phyloP scores from a whole-genome alignment of 2,329 filamentous ascomycete genomes.

The Fusarium sp. region DNA sequence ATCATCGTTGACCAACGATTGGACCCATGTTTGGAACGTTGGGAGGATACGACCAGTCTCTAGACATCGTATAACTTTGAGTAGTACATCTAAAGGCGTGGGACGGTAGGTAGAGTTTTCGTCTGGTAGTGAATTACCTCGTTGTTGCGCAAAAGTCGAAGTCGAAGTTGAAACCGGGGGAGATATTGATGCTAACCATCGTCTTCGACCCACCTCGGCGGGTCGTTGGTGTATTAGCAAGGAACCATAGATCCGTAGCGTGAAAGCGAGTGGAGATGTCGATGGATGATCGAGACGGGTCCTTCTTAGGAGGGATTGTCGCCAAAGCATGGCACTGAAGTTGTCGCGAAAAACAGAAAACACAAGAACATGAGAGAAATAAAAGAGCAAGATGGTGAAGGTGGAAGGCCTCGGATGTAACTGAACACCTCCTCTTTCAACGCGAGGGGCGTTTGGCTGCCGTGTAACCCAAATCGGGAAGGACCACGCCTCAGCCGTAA shows the following conservation, averaged over 20 bases:
- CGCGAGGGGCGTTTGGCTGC: constrained; percentile 31
- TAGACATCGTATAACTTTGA: constrained; percentile 47
- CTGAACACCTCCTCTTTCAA: constrained; percentile 27
- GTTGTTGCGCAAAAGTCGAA: constrained; percentile 6
- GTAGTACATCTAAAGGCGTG: constrained; percentile 39
- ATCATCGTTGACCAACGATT: constrained; percentile 30
- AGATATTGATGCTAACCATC: constrained; percentile 40
- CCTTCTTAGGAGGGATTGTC: constrained; percentile 40
- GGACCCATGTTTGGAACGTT: constrained; percentile 44
- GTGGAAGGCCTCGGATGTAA: constrained; percentile 15
- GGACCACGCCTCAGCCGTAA: constrained; percentile 8
- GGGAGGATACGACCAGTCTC: constrained; percentile 37
- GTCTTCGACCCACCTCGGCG: constrained; percentile 39
- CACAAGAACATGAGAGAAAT: background rate
- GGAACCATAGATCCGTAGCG: constrained; percentile 39
- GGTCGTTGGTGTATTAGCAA: constrained; percentile 33
- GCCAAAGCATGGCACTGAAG: constrained; percentile 43
- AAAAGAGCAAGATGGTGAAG: constrained; percentile 8
- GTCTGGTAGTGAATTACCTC: background rate
- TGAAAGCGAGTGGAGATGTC: constrained; percentile 32
- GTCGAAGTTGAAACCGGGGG: constrained; percentile 15
- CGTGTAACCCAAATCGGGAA: constrained; percentile 38
- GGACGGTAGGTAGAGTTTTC: background rate
- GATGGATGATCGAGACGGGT: constrained; percentile 36
- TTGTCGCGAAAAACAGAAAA: constrained; percentile 1